These are phyloP conservation scores for Calocybe cyanea DNA, from an alignment of 768 basidiomycete genomes.

Conservation along the genomic window DNA sequence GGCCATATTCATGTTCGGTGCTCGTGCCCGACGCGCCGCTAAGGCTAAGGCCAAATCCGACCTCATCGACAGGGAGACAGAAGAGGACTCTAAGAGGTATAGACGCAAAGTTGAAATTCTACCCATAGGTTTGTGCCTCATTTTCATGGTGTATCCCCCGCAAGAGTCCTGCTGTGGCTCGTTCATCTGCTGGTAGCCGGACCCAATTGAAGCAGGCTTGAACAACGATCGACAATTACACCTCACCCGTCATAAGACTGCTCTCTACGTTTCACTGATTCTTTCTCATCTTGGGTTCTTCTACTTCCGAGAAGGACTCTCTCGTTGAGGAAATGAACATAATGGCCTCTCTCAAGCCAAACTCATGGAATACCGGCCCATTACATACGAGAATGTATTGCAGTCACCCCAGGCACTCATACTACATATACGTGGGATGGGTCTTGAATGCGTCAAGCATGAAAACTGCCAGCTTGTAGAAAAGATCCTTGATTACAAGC, in stretches of 20 bases:
- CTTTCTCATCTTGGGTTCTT: conserved; percentile 78
- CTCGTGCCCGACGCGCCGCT: conserved; percentile 55
- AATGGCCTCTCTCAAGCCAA: conserved; percentile 77
- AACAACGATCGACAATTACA: too few species aligned
- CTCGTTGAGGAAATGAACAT: conserved; percentile 97
- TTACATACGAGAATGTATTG: conserved; percentile 73
- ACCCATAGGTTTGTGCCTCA: too few species aligned
- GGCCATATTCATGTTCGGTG: conserved; percentile 66
- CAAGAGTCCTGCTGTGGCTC: too few species aligned
- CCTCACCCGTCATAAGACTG: conserved; percentile 30
- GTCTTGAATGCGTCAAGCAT: conserved; percentile 61
- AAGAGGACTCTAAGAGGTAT: conserved; percentile 80
- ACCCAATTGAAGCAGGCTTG: too few species aligned
- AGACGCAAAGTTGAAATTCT: conserved; percentile 92
- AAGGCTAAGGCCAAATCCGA: conserved; percentile 67
- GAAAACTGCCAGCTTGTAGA: conserved; percentile 58
- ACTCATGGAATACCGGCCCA: conserved; percentile 63
- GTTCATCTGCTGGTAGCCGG: too few species aligned
- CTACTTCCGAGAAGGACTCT: conserved; percentile 92
- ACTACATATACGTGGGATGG: conserved; percentile 73
- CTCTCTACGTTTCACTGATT: background rate
- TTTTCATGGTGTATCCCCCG: too few species aligned
- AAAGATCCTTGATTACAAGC: conserved; percentile 56
- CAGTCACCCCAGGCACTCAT: conserved; percentile 82
- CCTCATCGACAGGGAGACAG: conserved; percentile 77